Conservation (phyloP, 1,284 basidiomycete genomes). For the Malassezia nana region DNA sequence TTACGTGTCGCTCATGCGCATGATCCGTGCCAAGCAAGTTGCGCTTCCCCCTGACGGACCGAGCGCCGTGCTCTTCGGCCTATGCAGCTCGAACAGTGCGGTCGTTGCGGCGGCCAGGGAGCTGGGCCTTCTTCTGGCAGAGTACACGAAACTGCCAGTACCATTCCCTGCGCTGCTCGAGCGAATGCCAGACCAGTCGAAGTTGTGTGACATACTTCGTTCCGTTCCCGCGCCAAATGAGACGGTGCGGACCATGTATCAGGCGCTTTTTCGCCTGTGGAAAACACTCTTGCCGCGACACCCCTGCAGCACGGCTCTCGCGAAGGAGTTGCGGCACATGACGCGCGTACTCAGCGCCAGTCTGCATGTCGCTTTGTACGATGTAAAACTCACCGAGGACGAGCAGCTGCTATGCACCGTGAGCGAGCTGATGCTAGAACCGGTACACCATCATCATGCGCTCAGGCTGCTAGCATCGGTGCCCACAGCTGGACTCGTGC, state of each 20-base stretch:
- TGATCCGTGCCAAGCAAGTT: neutral
- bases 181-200: neutral
- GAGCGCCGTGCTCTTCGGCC: neutral
- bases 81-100: neutral
- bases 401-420: neutral
- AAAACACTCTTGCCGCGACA: neutral
- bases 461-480: neutral
- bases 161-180: neutral
- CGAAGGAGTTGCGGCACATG: neutral
- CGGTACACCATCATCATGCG: neutral
- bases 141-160: neutral
- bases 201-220: neutral
- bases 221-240: neutral
- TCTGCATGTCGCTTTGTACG: neutral
- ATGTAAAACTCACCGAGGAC: neutral
- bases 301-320: neutral
- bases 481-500: neutral
- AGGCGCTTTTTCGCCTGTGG: neutral
- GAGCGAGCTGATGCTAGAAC: neutral
- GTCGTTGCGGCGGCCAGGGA: neutral
- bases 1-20: neutral
- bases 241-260: neutral
- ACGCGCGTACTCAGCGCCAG: neutral
- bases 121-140: neutral
- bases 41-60: neutral